Conservation (phyloP, 495 filamentous ascomycete species). For the Cercophora newfieldiana region DNA sequence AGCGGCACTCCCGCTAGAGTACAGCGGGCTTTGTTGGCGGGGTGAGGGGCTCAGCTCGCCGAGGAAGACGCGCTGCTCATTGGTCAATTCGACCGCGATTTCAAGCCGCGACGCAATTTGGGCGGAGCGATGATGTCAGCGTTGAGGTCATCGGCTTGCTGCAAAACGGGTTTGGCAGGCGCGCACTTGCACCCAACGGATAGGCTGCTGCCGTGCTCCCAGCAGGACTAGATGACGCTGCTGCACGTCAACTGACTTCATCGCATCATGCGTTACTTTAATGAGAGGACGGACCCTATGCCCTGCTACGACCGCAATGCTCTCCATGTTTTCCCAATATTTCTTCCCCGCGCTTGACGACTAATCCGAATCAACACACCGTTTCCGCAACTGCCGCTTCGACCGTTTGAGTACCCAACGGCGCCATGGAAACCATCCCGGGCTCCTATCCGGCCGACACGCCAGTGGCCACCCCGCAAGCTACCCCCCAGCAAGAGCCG, state of each 20-base stretch:
- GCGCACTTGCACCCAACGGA: not conserved
- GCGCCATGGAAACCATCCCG: slow-evolving; percentile 1
- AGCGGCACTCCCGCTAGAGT: not conserved
- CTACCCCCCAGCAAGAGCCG: not conserved
- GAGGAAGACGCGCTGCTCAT: not conserved
- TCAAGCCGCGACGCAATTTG: not conserved
- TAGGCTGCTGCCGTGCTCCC: not conserved
- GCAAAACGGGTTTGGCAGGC: not conserved
- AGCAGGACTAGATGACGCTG: not conserved
- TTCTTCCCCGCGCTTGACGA: not conserved
- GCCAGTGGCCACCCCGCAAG: not conserved
- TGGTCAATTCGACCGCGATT: not conserved
- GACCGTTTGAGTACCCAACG: not conserved
- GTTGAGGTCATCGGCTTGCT: slow-evolving; percentile 1
- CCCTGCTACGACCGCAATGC: not conserved
- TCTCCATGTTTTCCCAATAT: not conserved
- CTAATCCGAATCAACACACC: not conserved
- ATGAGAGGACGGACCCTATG: not conserved
- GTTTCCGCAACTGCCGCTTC: not conserved
- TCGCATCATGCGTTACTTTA: slow-evolving; percentile 3
- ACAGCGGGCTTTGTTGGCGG: not conserved
- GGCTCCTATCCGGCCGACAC: slow-evolving; percentile 1
- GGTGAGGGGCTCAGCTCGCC: not conserved
- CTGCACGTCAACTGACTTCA: not conserved
- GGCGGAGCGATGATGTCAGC: not conserved